These are phyloP conservation scores for Stereum hirsutum DNA, from an alignment of 1,284 basidiomycete genomes.

Conservation along the genomic window DNA sequence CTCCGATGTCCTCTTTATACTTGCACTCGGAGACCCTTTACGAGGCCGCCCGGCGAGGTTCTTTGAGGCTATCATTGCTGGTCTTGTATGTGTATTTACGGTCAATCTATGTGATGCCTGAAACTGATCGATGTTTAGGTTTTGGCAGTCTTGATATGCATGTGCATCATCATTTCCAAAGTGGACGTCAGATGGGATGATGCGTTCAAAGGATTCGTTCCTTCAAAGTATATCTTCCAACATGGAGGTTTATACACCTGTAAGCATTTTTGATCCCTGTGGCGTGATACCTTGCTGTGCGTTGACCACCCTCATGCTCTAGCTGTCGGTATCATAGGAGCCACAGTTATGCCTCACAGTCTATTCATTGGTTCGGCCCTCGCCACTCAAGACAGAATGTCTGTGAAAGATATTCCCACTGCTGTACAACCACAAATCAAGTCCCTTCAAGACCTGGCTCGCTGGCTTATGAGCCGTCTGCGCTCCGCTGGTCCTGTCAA, in stretches of 20 bases:
- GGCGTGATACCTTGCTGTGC: neutral
- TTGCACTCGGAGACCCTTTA: constrained; percentile 56
- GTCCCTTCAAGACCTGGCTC: too few relatives aligned
- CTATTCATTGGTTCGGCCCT: constrained; percentile 85
- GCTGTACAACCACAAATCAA: too few relatives aligned
- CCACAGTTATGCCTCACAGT: constrained; percentile 88
- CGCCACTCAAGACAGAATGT: constrained; percentile 75
- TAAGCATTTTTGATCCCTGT: constrained; percentile 14
- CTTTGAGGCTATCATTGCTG: constrained; percentile 65
- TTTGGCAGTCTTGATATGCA: constrained; percentile 73
- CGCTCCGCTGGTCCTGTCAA: neutral
- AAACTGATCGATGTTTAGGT: constrained; percentile 37
- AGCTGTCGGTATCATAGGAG: constrained; percentile 80
- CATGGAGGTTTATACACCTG: constrained; percentile 58
- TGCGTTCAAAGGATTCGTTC: constrained; percentile 81
- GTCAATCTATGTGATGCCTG: neutral
- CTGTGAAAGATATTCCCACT: too few relatives aligned
- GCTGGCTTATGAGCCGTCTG: too few relatives aligned
- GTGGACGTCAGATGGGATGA: constrained; percentile 69
- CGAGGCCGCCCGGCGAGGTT: constrained; percentile 42
- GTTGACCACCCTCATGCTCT: constrained; percentile 6
- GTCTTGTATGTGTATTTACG: constrained; percentile 3
- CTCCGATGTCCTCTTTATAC: constrained; percentile 74
- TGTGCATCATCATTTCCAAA: constrained; percentile 72
- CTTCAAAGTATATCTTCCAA: constrained; percentile 58